These are phyloP conservation scores for Phialophora expanda DNA, from an alignment of 2,329 filamentous ascomycete genomes.

Conservation along the genomic window DNA sequence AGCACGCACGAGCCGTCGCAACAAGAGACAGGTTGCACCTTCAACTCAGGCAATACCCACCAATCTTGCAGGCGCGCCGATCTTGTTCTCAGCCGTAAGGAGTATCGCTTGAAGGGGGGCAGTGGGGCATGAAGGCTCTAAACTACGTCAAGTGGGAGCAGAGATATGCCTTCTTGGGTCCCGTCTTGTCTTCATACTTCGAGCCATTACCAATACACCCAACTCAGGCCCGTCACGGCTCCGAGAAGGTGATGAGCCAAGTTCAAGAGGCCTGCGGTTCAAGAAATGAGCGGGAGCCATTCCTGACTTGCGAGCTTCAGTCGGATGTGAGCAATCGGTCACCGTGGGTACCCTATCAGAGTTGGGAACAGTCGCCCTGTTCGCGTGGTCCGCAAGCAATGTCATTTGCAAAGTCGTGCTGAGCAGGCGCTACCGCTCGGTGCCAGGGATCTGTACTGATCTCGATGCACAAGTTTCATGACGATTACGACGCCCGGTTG, in stretches of 20 bases:
- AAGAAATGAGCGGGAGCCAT: neutral
- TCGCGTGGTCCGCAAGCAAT: neutral
- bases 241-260: neutral
- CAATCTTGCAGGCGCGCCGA: neutral
- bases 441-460: neutral
- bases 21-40: neutral
- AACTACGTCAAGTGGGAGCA: neutral
- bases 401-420: neutral
- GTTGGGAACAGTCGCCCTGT: neutral
- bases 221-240: neutral
- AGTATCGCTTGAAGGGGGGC: neutral
- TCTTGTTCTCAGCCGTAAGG: neutral
- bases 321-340: neutral
- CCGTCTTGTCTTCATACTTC: neutral
- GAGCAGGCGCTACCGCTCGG: neutral
- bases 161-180: neutral
- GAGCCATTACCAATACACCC: neutral
- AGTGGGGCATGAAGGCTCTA: neutral
- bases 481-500: neutral
- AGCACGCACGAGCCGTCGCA: slow-evolving; percentile 39
- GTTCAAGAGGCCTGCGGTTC: neutral
- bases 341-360: too few relatives aligned
- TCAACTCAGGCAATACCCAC: neutral
- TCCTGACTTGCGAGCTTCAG: neutral
- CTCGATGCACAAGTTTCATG: neutral